Base-by-base conservation (phyloP, 257 asterid genomes). In the Ilex asprella region DNA sequence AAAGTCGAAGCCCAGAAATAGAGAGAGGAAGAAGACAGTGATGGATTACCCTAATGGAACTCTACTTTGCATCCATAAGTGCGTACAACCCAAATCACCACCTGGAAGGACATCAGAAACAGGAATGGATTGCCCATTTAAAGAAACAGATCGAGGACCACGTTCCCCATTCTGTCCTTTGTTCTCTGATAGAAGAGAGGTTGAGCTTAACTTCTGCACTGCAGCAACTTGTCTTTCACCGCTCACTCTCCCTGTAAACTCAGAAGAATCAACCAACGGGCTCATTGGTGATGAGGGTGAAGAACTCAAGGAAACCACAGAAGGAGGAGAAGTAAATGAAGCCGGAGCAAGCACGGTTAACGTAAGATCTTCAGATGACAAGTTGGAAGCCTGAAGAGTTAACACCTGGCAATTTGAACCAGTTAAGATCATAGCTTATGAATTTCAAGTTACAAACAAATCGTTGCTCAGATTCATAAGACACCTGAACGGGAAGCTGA, bases 31-130 rank as follows among this genome's bases (percentile, higher is more conserved):
- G 10, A 53, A 50, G 30, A 12, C 12, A 73, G 66, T 60, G 62
- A 68, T 63, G 39, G 39, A 62, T 72, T 85, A 93, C 97, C 99
- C 99, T 27, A 93, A 77, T 5, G 97, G 99, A 65, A 89, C 97
- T 81, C 95, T 81, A 67, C 99, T 89, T 82, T 93, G 97, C 74
- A 93, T 78, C 99, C 99, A 93, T 66, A 93, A 78, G 77, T 93
- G 99, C 55, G 96, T 78, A 86, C 99, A 89, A 27, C 94, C 88
- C 66, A 79, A 66, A 82, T 86, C 97, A 61, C 81, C 69, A 63
- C 76, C 76, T 63, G 93, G 91, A 71, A 77, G 83, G 68, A 77
- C 87, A 66, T 83, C 95, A 49, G 86, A 65, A 66, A 68, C 27
- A 52, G 81, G 76, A 57, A 56, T 39, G 67, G 63, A 65, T 62